Base-by-base conservation (phyloP, 1,284 basidiomycete species). In the Moniliophthora roreri region DNA sequence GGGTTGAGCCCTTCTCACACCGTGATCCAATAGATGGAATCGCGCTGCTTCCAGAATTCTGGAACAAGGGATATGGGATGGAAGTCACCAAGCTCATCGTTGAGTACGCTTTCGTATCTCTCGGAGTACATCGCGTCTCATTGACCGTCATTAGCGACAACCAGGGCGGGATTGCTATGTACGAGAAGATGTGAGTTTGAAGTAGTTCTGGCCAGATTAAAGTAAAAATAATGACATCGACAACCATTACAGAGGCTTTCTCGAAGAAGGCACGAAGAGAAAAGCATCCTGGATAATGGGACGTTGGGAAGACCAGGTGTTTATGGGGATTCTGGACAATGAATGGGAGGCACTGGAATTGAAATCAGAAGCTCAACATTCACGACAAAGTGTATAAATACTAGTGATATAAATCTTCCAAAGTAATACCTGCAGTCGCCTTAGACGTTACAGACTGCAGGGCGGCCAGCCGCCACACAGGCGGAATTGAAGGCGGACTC, bases 361-460 rank as follows among this genome's bases (percentile, higher is more conserved):
- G n/a, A n/a, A n/a, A n/a, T n/a, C n/a, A n/a, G n/a, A n/a, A n/a
- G n/a, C n/a, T n/a, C n/a, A n/a, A n/a, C 13, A 15, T 39, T 39
- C n/a, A n/a, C n/a, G n/a, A n/a, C n/a, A n/a, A n/a, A n/a, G n/a
- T n/a, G n/a, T n/a, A n/a, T n/a, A n/a, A n/a, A n/a, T n/a, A n/a
- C n/a, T n/a, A n/a, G n/a, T n/a, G n/a, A n/a, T n/a, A n/a, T n/a
- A n/a, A n/a, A n/a, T n/a, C n/a, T n/a, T n/a, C n/a, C n/a, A n/a
- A n/a, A n/a, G n/a, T n/a, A n/a, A n/a, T n/a, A n/a, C n/a, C n/a
- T n/a, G n/a, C n/a, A n/a, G n/a, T n/a, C n/a, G n/a, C n/a, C 32
- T 54, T 20, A 60, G 20, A 60, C 50, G 41, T n/a, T 54, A 48
- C 59, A 60, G 6, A 48, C 34, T 11, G 59, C 57, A 32, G 56